A percentile compares a stretch with the other conserved stretches of the same genome.
Conservation (phyloP, 148 eudicot genomes). For the Silene latifolia region DNA sequence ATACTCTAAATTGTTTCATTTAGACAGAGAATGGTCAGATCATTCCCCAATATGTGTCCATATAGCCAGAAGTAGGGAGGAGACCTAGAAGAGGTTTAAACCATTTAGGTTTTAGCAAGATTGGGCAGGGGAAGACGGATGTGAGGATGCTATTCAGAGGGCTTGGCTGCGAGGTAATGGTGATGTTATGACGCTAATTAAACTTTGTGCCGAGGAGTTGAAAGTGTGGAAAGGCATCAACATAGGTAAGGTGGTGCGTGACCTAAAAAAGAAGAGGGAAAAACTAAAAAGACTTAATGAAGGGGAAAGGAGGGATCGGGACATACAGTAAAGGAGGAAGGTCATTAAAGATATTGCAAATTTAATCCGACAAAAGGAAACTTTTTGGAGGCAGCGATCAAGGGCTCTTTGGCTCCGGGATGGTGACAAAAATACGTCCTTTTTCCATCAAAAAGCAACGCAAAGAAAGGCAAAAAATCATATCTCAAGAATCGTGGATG, state of each 20-base stretch:
- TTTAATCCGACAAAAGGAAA: no score
- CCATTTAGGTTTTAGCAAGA: background rate
- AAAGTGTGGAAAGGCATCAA: no score
- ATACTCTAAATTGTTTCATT: no score
- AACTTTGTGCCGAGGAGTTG: background rate
- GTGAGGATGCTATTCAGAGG: background rate
- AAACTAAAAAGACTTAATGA: background rate
- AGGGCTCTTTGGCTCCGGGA: no score
- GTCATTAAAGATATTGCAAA: background rate
- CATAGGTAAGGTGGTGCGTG: no score
- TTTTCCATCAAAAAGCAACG: background rate
- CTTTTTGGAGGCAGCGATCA: no score
- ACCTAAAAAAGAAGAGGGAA: no score
- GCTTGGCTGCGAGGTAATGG: background rate
- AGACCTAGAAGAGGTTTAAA: background rate
- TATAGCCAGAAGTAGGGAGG: no score
- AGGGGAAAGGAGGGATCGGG: background rate
- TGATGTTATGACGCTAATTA: background rate
- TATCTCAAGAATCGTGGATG: no score
- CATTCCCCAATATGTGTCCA: background rate
- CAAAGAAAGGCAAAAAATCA: background rate
- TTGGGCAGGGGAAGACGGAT: background rate
- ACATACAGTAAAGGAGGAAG: background rate
- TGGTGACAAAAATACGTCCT: background rate
- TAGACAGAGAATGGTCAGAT: no score